These are phyloP conservation scores for Coemansia sp. DNA, from an alignment of 192 early-diverging fungal genomes.

Conservation along the genomic window DNA sequence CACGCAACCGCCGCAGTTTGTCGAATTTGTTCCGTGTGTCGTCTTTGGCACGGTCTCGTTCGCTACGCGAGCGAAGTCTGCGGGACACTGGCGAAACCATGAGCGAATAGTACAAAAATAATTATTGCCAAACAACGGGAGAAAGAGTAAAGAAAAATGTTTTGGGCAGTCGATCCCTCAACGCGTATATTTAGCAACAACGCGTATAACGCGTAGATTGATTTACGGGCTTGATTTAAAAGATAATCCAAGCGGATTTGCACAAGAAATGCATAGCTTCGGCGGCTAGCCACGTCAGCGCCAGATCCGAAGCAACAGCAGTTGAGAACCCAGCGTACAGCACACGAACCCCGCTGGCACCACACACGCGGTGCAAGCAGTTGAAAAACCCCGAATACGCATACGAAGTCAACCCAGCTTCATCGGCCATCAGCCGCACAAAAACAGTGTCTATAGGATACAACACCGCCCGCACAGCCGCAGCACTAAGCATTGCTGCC, in stretches of 20 bases:
- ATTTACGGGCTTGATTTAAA: not conserved
- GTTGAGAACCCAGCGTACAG: constrained; percentile 27
- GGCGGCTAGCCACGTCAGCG: constrained; percentile 23
- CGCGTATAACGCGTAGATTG: not conserved
- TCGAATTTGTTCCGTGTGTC: constrained; percentile 26
- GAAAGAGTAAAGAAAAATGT: not conserved
- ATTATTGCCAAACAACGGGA: not conserved
- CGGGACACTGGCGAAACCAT: constrained; percentile 33
- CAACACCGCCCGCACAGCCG: constrained; percentile 9
- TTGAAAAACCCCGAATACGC: constrained; percentile 34
- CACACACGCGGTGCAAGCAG: constrained; percentile 14
- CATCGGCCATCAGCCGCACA: constrained; percentile 41
- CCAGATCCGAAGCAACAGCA: constrained; percentile 22
- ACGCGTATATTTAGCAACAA: not conserved
- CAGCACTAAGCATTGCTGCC: constrained; percentile 4
- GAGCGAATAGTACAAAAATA: constrained; percentile 1
- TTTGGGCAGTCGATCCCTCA: not conserved
- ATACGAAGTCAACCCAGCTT: constrained; percentile 29
- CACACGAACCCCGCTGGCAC: not conserved
- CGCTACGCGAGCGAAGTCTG: constrained; percentile 25
- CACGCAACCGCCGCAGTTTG: constrained; percentile 42
- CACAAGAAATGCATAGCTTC: constrained; percentile 36
- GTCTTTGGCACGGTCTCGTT: constrained; percentile 13
- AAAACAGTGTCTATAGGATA: constrained; percentile 33
- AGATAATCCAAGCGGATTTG: constrained; percentile 18